Percentiles rank a stretch among this genome's conserved stretches.
phyloP scores from a whole-genome alignment of 2,329 filamentous ascomycete species.

The Leptodontidium sp. region DNA sequence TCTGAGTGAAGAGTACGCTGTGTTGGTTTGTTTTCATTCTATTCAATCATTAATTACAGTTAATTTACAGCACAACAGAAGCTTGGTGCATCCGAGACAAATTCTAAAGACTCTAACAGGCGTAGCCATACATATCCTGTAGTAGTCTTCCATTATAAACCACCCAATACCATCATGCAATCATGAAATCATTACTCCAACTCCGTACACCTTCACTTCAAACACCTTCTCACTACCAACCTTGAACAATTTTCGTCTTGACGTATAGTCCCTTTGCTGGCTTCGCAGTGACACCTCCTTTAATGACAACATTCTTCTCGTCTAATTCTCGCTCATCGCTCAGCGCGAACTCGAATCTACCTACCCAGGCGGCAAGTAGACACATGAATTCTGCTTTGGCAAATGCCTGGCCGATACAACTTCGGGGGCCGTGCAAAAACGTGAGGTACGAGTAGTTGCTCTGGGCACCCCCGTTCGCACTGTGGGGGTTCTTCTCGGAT shows the following conservation, averaged over 20 bases:
- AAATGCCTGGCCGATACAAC: constrained; percentile 85
- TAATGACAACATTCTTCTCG: constrained; percentile 71
- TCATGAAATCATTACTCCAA: background rate
- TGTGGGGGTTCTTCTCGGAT: constrained; percentile 46
- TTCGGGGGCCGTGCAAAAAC: constrained; percentile 85
- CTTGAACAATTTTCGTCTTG: constrained; percentile 70
- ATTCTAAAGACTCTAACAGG: background rate
- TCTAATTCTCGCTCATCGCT: constrained; percentile 67
- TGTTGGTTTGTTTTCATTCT: background rate
- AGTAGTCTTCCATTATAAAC: background rate
- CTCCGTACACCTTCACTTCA: background rate
- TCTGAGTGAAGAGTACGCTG: no score
- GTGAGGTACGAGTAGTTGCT: constrained; percentile 83
- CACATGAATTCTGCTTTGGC: constrained; percentile 87
- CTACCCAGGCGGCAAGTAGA: constrained; percentile 78
- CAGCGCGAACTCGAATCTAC: constrained; percentile 72
- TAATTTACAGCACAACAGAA: background rate
- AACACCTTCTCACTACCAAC: constrained; percentile 59
- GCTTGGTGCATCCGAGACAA: background rate
- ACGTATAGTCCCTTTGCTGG: constrained; percentile 78
- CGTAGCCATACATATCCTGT: background rate
- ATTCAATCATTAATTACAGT: constrained; percentile 3
- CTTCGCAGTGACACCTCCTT: constrained; percentile 74
- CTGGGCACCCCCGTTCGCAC: constrained; percentile 72
- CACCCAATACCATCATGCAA: background rate